phyloP scores from a whole-genome alignment of 2,329 filamentous ascomycete genomes.

The Capronia epimyces region DNA sequence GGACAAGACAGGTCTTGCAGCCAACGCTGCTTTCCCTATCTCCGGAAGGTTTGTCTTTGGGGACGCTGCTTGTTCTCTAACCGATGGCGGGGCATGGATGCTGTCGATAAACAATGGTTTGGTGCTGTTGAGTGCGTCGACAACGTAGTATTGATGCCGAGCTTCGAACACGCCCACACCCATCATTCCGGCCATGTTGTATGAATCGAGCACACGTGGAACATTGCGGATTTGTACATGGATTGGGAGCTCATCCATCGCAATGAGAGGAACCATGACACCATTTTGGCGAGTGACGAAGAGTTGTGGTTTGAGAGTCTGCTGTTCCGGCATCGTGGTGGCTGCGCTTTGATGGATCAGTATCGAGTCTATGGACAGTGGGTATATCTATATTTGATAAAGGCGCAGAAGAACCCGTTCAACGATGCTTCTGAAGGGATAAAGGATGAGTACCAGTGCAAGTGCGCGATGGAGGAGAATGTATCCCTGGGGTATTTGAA shows the following conservation, averaged over 20 bases:
- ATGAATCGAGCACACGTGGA: constrained; percentile 34
- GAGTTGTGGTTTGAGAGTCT: constrained; percentile 36
- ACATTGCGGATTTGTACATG: constrained; percentile 36
- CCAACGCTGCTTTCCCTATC: not conserved
- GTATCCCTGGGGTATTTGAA: not conserved
- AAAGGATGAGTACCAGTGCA: not conserved
- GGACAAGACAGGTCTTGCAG: not conserved
- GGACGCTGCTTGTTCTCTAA: not conserved
- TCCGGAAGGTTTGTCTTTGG: not conserved
- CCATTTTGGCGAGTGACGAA: constrained; percentile 42
- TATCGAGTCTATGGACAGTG: not conserved
- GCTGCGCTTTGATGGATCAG: not conserved
- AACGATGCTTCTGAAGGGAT: not conserved
- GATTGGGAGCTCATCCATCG: constrained; percentile 43
- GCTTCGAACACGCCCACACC: constrained; percentile 36
- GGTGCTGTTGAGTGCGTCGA: constrained; percentile 34
- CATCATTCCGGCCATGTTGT: constrained; percentile 42
- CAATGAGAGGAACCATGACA: constrained; percentile 40
- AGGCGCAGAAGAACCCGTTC: not conserved
- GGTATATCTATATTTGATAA: constrained; percentile 4
- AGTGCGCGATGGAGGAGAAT: not conserved
- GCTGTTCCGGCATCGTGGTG: constrained; percentile 6
- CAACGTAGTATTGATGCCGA: constrained; percentile 34
- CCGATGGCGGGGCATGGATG: not conserved
- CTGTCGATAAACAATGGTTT: constrained; percentile 28